Evolutionary conservation across 805 yeast species (phyloP).

Genomic region (Lipomyces sp.): DNA sequence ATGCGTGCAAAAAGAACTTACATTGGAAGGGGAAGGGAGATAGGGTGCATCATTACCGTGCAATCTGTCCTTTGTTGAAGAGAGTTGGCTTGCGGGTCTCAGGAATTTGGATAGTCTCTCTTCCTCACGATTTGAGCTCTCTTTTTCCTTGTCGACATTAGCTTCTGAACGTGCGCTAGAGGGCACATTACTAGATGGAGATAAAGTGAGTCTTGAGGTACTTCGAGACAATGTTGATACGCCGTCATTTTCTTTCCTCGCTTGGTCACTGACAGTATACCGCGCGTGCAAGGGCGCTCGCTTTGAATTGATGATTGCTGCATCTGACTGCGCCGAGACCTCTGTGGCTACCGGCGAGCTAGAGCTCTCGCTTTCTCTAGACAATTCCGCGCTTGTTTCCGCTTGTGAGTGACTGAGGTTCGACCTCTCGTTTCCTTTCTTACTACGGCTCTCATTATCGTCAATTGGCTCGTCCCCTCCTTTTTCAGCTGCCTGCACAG

Average conservation of each 20-base stretch:
- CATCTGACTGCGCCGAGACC: neutral
- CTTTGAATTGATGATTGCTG: neutral
- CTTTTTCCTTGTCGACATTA: constrained; percentile 6
- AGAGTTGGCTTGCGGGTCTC: constrained; percentile 12
- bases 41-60: constrained; percentile 14
- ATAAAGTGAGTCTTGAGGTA: neutral
- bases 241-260: neutral
- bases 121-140: constrained; percentile 21
- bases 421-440: neutral
- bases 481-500: neutral
- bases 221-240: neutral
- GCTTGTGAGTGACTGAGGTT: neutral
- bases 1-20: constrained; percentile 3
- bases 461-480: neutral
- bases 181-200: neutral
- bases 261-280: neutral
- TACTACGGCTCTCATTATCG: neutral
- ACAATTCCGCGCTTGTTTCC: neutral
- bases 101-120: constrained; percentile 30
- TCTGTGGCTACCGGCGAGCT: neutral
- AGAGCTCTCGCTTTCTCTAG: constrained; percentile 1
- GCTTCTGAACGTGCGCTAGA: neutral
- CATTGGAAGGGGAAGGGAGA: constrained; percentile 25
- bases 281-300: neutral
- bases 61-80: constrained; percentile 4